Evolutionary conservation across 306 rosid species (phyloP).

Genomic region (Comarum palustre): DNA sequence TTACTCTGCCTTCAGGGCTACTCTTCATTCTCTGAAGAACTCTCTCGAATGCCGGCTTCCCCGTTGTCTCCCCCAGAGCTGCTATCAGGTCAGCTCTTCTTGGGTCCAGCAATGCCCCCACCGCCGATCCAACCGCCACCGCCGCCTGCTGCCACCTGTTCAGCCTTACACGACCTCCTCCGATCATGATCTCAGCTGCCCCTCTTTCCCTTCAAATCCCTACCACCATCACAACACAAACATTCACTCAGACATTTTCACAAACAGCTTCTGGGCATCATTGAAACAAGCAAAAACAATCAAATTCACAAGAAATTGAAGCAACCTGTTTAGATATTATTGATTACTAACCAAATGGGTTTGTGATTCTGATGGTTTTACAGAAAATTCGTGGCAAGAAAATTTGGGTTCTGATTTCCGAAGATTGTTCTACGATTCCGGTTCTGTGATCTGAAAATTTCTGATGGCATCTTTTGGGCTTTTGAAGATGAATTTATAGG

Average conservation of each 20-base stretch:
- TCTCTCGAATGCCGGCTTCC: conserved; percentile 82
- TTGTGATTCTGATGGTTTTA: neutral
- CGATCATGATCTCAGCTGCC: conserved; percentile 39
- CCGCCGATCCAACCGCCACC: conserved; percentile 84
- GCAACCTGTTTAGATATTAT: neutral
- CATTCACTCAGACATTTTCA: conserved; percentile 7
- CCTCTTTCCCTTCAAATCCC: conserved; percentile 16
- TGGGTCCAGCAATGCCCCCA: conserved; percentile 87
- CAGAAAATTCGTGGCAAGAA: neutral
- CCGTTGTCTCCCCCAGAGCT: conserved; percentile 94
- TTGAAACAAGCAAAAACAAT: neutral
- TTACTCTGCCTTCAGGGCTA: conserved; percentile 73
- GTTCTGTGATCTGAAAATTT: neutral
- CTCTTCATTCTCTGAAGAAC: conserved; percentile 75
- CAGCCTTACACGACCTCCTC: conserved; percentile 50
- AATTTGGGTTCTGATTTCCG: neutral
- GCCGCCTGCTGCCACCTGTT: conserved; percentile 88
- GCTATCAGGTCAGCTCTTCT: conserved; percentile 93
- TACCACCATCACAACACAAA: neutral
- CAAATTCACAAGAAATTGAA: neutral
- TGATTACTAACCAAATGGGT: neutral
- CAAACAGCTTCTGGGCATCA: conserved; percentile 5
- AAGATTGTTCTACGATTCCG: neutral
- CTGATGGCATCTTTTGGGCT: neutral
- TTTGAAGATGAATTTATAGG: neutral